phyloP scores from a whole-genome alignment of 768 basidiomycete species.

The Leccinum olivaceopallidum region DNA sequence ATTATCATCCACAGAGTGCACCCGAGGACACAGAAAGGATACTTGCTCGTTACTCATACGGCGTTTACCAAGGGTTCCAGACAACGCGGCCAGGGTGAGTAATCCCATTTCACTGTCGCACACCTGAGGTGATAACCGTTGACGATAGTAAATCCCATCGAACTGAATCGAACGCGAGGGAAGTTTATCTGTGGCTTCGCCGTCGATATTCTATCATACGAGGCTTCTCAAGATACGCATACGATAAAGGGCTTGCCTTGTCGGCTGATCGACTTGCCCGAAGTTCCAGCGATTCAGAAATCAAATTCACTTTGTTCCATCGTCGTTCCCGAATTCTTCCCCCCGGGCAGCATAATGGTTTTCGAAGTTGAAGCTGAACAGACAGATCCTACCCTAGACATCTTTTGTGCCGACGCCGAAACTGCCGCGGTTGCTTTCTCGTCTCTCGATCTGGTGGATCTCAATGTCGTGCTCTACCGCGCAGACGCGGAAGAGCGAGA shows the following conservation, averaged over 20 bases:
- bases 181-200: slow-evolving; percentile 81
- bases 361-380: slow-evolving; percentile 86
- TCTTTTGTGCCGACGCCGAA: slow-evolving; percentile 68
- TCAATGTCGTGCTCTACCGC: slow-evolving; percentile 86
- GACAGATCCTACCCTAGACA: slow-evolving; percentile 68
- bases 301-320: slow-evolving; percentile 79
- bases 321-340: slow-evolving; percentile 82
- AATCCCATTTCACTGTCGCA: neutral
- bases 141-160: slow-evolving; percentile 73
- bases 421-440: slow-evolving; percentile 73
- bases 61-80: slow-evolving; percentile 85
- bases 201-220: slow-evolving; percentile 67
- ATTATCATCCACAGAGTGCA: slow-evolving; percentile 92
- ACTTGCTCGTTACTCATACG: slow-evolving; percentile 88
- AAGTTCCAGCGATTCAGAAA: slow-evolving; percentile 59
- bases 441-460: slow-evolving; percentile 77
- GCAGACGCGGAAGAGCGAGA: slow-evolving; percentile 92
- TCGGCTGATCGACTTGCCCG: slow-evolving; percentile 61
- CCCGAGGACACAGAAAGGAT: slow-evolving; percentile 87
- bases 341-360: slow-evolving; percentile 94
- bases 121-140: neutral
- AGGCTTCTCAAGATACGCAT: slow-evolving; percentile 46
- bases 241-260: slow-evolving; percentile 73
- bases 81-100: slow-evolving; percentile 78
- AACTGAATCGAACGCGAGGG: slow-evolving; percentile 76